A percentile compares a stretch with the other conserved stretches of the same genome.
phyloP scores from a whole-genome alignment of 495 filamentous ascomycete genomes.

The Melanomma pulvis-pyrius region DNA sequence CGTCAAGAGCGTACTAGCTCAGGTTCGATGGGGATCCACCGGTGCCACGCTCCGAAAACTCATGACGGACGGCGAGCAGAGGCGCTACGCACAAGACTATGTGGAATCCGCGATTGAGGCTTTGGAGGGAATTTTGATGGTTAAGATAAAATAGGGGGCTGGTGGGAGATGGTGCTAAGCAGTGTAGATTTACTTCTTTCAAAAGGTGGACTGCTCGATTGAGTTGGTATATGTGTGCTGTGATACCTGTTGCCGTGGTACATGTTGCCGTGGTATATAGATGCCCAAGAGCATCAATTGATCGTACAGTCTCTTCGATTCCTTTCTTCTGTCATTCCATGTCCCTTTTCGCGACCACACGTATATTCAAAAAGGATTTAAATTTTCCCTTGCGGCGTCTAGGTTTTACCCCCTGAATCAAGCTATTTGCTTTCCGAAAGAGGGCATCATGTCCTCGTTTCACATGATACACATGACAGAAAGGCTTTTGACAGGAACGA shows the following conservation, averaged over 20 bases:
- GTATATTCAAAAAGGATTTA: too few species aligned
- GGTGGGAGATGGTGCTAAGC: background rate
- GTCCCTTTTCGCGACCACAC: too few species aligned
- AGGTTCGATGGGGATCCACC: slow-evolving; percentile 1
- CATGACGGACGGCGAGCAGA: slow-evolving; percentile 8
- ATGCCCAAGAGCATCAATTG: background rate
- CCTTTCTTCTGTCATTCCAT: too few species aligned
- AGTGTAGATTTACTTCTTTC: too few species aligned
- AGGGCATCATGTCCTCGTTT: too few species aligned
- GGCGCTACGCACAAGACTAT: slow-evolving; percentile 10
- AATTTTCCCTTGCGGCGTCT: too few species aligned
- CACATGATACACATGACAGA: too few species aligned
- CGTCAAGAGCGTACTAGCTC: background rate
- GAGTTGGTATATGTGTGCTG: background rate
- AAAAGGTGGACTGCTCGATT: too few species aligned
- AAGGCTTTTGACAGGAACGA: too few species aligned
- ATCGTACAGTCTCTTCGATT: too few species aligned
- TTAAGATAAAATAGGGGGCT: slow-evolving; percentile 15
- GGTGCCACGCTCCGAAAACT: slow-evolving; percentile 15
- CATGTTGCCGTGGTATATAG: background rate
- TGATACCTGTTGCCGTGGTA: background rate
- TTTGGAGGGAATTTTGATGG: slow-evolving; percentile 17
- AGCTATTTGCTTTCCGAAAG: too few species aligned
- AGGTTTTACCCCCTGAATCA: too few species aligned
- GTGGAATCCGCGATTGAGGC: slow-evolving; percentile 24